Evolutionary conservation across 2,329 filamentous ascomycete species (phyloP).

Genomic region (Gaeumannomyces sp.): DNA sequence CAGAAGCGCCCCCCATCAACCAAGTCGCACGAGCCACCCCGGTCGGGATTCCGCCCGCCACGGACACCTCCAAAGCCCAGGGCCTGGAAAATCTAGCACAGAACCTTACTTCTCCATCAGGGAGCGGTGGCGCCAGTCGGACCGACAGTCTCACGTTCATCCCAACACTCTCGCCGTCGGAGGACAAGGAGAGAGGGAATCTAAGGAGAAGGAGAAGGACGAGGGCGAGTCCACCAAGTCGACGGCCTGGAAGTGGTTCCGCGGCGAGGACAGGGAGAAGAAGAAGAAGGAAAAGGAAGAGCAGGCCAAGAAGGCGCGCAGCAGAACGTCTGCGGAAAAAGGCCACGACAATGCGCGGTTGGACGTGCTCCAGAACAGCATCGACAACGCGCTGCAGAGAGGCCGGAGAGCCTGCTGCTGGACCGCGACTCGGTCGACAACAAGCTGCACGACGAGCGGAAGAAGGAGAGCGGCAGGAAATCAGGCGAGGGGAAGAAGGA

Average conservation of each 20-base stretch:
- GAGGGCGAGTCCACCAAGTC: conserved; percentile 54
- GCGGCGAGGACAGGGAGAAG: conserved; percentile 42
- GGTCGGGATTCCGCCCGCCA: conserved; percentile 2
- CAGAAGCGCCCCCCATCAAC: conserved; percentile 20
- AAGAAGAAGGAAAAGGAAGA: conserved; percentile 51
- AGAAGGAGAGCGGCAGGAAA: conserved; percentile 72
- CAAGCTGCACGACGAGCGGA: conserved; percentile 74
- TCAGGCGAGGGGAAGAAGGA: conserved; percentile 72
- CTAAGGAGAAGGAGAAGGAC: conserved; percentile 40
- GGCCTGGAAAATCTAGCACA: conserved; percentile 60
- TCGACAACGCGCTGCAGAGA: conserved; percentile 59
- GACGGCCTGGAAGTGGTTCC: conserved; percentile 39
- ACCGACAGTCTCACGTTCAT: conserved; percentile 78
- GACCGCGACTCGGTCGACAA: conserved; percentile 66
- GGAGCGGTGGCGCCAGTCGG: conserved; percentile 58
- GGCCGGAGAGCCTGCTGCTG: conserved; percentile 79
- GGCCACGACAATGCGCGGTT: conserved; percentile 73
- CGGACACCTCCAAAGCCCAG: conserved; percentile 23
- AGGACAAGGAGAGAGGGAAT: conserved; percentile 67
- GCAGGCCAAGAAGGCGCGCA: conserved; percentile 57
- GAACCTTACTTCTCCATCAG: conserved; percentile 56
- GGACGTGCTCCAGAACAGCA: conserved; percentile 81
- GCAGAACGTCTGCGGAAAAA: conserved; percentile 53
- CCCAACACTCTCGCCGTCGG: conserved; percentile 56
- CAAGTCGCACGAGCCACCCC: conserved; percentile 12